Evolutionary conservation across 2,329 filamentous ascomycete genomes (phyloP), one percentile per base, ranked within the genome.

Genomic region (Neopestalotiopsis sp.): DNA sequence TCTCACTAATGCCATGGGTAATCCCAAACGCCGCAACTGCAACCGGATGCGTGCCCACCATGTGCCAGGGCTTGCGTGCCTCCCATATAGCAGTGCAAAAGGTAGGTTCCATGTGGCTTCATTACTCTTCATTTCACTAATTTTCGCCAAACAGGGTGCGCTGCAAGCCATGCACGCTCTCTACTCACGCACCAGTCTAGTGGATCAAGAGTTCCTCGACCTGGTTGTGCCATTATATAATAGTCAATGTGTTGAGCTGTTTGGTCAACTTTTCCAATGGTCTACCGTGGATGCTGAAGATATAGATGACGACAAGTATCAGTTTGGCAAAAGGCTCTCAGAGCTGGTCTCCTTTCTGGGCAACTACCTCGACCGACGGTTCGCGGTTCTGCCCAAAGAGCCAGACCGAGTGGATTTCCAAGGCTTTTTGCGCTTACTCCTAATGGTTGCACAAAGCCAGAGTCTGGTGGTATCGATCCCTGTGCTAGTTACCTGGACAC

Each of bases 381-480:
- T 91, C 70, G 84, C 88, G 34, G 84, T 89, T 59, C 84, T 95
- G 45, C 90, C 92, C 1, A 69, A 86, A 80, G 78, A 79, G 53
- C 66, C 74, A 14, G 85, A 85, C 45, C 84, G 90, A 67, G 80
- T 84, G 34, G 91, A 96, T 76, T 85, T 95, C 13, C 86, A 90
- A 42, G 90, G 89, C 5, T 93, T 98, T 73, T 87, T 98, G 69
- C 89, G 92, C 64, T 89, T 99, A 67, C 87, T 98, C 61, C 88
- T 95, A 70, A 85, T 89, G 67, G 91, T 98, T 66, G 89, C 95
- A 67, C 92, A 93, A 73, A 94, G 93, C 79, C 91, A 92, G 75
- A 98, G 96, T 78, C 87, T 99, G 68, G 91, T 96, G 59, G 91
- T 99, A 20, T 98, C 96, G 1, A 98, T 98, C 74, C 95, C 96